Base-by-base conservation (phyloP, 2,329 filamentous ascomycete genomes). In the Microascus cirrosus region DNA sequence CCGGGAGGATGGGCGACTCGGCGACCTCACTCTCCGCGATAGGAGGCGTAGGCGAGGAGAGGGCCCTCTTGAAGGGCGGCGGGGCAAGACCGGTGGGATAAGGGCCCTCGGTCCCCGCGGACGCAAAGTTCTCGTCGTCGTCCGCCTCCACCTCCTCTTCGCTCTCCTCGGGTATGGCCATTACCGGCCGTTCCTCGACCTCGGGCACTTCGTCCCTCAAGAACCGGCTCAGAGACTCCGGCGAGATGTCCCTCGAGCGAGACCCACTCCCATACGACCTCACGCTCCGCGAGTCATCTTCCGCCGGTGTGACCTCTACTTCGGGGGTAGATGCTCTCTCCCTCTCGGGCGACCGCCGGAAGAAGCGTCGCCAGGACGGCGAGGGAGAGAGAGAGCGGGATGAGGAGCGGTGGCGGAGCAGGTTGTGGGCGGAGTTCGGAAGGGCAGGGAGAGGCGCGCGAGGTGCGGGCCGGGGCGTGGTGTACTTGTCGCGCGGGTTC, bases 401-500 rank as follows among this genome's bases (percentile, higher is more conserved):
- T 66, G 53, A 82, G 74, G 61, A 75, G 73, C 62, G 67, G 60
- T 67, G 66, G 45, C 65, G 62, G 53, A 68, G 62, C 45, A 66
- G 61, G 18, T 58, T 53, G 42, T 53, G 59, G 60, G 45, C 45
- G 20, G 67, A 68, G 35, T 63, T 63, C 32, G 62, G 55, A 12
- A 62, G 39, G 50, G 62, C 59, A 35, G 65, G 35, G 45, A 63
- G 60, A 35, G 65, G 53, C 11, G 59, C 56, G 18, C 75, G 74
- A 1, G 77, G 73, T 22, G 79, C 77, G 24, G 83, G 81, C 57
- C 85, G 78, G 12, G 87, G 89, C 35, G 86, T 83, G 63, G 83
- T 76, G 68, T 85, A 95, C 67, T 87, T 90, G 73, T 90, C 87
- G 34, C 80, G 76, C 0, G 90, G 90, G 64, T 93, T 82, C 80